Percentiles rank a stretch among this genome's conserved stretches.
Evolutionary conservation across 2,329 filamentous ascomycete genomes (phyloP).

Genomic region (Cladophialophora carrionii): DNA sequence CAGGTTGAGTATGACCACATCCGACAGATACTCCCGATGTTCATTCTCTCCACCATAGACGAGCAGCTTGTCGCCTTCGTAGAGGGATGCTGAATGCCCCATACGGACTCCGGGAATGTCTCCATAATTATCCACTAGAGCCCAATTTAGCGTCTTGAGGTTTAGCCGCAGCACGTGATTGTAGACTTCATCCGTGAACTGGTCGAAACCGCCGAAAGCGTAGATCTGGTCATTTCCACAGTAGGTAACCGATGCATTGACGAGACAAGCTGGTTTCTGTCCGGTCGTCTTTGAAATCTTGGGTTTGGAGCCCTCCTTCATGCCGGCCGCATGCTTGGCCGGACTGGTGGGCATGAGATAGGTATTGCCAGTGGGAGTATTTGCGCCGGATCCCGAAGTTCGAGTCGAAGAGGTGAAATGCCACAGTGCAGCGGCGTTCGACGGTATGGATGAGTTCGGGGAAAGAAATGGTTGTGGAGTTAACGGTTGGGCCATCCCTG

Average conservation of each 20-base stretch:
- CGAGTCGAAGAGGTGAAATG: slow-evolving; percentile 12
- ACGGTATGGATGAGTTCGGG: slow-evolving; percentile 15
- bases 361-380: slow-evolving; percentile 51
- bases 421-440: slow-evolving; percentile 12
- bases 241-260: slow-evolving; percentile 98
- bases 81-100: slow-evolving; percentile 94
- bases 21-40: slow-evolving; percentile 90
- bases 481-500: slow-evolving; percentile 33
- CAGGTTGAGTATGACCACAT: slow-evolving; percentile 94
- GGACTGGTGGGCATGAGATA: slow-evolving; percentile 92
- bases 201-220: slow-evolving; percentile 96
- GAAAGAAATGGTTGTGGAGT: slow-evolving; percentile 23
- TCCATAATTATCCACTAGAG: slow-evolving; percentile 91
- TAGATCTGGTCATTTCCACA: slow-evolving; percentile 97
- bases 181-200: slow-evolving; percentile 98
- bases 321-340: slow-evolving; percentile 63
- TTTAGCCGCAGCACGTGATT: slow-evolving; percentile 94
- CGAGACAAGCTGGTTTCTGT: slow-evolving; percentile 85
- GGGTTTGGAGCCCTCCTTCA: slow-evolving; percentile 66
- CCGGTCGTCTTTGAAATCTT: slow-evolving; percentile 78
- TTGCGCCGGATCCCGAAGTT: slow-evolving; percentile 29
- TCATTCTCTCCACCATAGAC: slow-evolving; percentile 99
- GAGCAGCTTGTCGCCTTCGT: slow-evolving; percentile 91
- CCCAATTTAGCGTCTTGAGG: slow-evolving; percentile 87
- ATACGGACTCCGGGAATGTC: slow-evolving; percentile 35